Conservation (phyloP, 2,329 filamentous ascomycete genomes). For the Conoideocrella luteorostrata region DNA sequence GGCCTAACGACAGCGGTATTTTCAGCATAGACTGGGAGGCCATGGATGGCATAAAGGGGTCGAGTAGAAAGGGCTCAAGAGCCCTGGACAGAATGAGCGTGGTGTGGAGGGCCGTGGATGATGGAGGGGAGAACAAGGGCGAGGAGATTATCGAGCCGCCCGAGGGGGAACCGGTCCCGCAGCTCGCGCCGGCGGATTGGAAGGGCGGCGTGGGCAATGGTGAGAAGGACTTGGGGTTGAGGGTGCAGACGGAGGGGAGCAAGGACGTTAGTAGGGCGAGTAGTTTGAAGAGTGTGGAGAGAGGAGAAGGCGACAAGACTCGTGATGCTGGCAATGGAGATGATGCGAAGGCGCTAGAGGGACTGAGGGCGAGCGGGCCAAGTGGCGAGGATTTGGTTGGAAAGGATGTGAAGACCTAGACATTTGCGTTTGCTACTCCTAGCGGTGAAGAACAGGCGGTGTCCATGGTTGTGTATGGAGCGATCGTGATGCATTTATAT, state of each 20-base stretch:
- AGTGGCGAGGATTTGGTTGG: conserved; percentile 26
- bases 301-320: conserved; percentile 8
- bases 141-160: conserved; percentile 53
- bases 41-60: conserved; percentile 95
- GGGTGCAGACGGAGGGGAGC: conserved; percentile 58
- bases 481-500: too few relatives aligned
- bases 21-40: conserved; percentile 55
- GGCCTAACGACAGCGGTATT: conserved; percentile 59
- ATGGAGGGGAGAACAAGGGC: conserved; percentile 15
- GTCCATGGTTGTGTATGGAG: too few relatives aligned
- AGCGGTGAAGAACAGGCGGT: too few relatives aligned
- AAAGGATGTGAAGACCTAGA: conserved; percentile 8
- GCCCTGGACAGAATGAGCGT: conserved; percentile 79
- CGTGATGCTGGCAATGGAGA: conserved; percentile 10
- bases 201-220: conserved; percentile 44
- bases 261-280: conserved; percentile 65
- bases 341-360: conserved; percentile 17
- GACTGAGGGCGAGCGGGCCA: conserved; percentile 30
- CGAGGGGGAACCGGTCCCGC: conserved; percentile 60
- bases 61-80: conserved; percentile 69
- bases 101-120: conserved; percentile 60
- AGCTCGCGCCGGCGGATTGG: conserved; percentile 70
- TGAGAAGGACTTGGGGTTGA: conserved; percentile 61
- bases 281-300: conserved; percentile 47
- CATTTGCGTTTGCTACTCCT: not conserved